phyloP scores from a whole-genome alignment of 2,329 filamentous ascomycete species.

The Penicillium sp. region DNA sequence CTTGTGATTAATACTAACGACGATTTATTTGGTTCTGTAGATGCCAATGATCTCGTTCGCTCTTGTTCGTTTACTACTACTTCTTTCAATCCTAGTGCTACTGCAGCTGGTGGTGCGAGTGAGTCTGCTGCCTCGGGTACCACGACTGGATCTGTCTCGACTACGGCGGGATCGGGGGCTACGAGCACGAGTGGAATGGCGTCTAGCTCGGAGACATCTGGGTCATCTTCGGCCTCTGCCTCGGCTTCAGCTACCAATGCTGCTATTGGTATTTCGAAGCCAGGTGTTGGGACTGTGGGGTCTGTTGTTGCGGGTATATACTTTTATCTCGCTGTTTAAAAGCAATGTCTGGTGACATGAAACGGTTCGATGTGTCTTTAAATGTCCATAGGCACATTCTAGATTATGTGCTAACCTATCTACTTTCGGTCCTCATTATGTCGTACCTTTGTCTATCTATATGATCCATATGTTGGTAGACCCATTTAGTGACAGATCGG shows the following conservation, averaged over 20 bases:
- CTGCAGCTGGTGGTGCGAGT: neutral
- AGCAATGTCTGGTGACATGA: neutral
- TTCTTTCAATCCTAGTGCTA: neutral
- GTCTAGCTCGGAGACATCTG: neutral
- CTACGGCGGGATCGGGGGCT: no score
- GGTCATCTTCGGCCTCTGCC: neutral
- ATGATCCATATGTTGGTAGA: neutral
- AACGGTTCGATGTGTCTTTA: neutral
- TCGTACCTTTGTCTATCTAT: neutral
- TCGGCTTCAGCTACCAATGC: neutral
- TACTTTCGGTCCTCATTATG: neutral
- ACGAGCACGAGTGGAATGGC: neutral
- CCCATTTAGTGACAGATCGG: neutral
- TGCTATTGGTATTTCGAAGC: neutral
- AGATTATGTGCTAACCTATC: neutral
- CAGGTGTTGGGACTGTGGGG: neutral
- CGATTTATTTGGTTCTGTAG: neutral
- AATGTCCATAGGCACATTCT: neutral
- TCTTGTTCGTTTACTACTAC: conserved; percentile 12
- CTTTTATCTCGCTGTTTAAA: neutral
- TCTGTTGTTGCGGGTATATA: neutral
- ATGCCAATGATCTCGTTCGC: conserved; percentile 14
- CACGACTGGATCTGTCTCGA: neutral
- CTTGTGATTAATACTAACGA: neutral
- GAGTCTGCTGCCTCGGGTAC: neutral